Conservation (phyloP, 2,329 filamentous ascomycete species). For the Drechslera avenae region DNA sequence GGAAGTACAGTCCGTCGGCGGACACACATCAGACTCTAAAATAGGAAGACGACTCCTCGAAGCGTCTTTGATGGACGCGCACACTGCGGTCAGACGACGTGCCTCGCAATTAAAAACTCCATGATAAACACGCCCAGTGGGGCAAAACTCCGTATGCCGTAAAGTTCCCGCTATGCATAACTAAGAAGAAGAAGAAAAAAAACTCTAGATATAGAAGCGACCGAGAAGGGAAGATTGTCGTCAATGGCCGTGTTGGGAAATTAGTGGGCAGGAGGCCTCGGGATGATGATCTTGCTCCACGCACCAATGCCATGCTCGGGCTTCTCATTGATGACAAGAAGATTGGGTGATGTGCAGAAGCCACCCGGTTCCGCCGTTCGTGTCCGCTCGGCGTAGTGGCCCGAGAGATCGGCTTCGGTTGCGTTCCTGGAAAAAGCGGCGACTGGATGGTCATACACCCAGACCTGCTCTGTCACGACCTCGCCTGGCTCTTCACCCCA, state of each 20-base stretch:
- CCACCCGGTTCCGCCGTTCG: conserved; percentile 58
- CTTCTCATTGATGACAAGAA: conserved; percentile 55
- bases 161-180: conserved; percentile 14
- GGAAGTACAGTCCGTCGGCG: neutral
- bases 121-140: neutral
- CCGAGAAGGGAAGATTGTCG: conserved; percentile 9
- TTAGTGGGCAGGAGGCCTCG: conserved; percentile 25
- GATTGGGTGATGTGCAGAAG: conserved; percentile 61
- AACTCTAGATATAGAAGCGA: conserved; percentile 14
- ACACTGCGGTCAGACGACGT: neutral
- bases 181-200: conserved; percentile 8
- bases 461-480: conserved; percentile 58
- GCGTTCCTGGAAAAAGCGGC: conserved; percentile 32
- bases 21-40: conserved; percentile 1
- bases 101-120: neutral
- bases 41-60: neutral
- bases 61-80: neutral
- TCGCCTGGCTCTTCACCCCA: conserved; percentile 65
- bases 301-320: conserved; percentile 37
- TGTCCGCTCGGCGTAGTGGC: conserved; percentile 46
- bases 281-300: conserved; percentile 41
- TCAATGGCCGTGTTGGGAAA: conserved; percentile 1
- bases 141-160: conserved; percentile 3
- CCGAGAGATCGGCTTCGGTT: conserved; percentile 30
- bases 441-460: conserved; percentile 50